A percentile compares a stretch with the other conserved stretches of the same genome.
phyloP scores from a whole-genome alignment of 2,329 filamentous ascomycete genomes.

The Colletotrichum musicola region DNA sequence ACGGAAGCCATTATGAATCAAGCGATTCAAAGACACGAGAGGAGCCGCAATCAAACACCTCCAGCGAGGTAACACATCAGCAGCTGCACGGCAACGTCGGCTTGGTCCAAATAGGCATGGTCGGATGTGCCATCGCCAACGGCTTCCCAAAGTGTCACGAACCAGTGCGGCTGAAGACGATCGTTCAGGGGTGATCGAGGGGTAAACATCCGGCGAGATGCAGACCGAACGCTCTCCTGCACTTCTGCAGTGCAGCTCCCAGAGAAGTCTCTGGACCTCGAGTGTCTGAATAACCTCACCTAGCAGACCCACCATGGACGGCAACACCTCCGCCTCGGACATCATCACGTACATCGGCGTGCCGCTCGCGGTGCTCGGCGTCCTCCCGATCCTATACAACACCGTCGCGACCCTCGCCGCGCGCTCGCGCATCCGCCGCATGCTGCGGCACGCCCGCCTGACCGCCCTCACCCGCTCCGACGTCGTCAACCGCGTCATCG shows the following conservation, averaged over 20 bases:
- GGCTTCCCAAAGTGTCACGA: conserved; percentile 20
- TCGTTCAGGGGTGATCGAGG: conserved; percentile 11
- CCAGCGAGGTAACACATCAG: not conserved
- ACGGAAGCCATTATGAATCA: too few relatives aligned
- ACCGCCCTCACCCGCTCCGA: conserved; percentile 72
- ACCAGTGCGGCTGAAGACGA: conserved; percentile 30
- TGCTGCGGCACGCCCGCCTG: conserved; percentile 68
- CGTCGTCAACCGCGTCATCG: conserved; percentile 74
- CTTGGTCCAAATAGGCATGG: conserved; percentile 22
- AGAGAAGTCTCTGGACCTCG: not conserved
- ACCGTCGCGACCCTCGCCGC: conserved; percentile 70
- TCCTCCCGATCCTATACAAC: conserved; percentile 76
- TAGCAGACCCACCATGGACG: not conserved
- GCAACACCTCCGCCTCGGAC: conserved; percentile 11
- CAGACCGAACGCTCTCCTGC: not conserved
- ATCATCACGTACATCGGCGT: conserved; percentile 40
- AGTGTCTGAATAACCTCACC: conserved; percentile 8
- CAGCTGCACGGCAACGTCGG: not conserved
- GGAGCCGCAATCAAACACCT: not conserved
- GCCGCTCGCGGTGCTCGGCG: conserved; percentile 70
- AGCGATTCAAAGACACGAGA: too few relatives aligned
- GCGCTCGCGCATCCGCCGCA: conserved; percentile 70
- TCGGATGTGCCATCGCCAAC: conserved; percentile 11
- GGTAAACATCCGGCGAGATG: not conserved
- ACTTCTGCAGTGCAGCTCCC: not conserved